Evolutionary conservation across 495 filamentous ascomycete species (phyloP), one percentile per base, ranked within the genome.

Genomic region (Podospora didyma): DNA sequence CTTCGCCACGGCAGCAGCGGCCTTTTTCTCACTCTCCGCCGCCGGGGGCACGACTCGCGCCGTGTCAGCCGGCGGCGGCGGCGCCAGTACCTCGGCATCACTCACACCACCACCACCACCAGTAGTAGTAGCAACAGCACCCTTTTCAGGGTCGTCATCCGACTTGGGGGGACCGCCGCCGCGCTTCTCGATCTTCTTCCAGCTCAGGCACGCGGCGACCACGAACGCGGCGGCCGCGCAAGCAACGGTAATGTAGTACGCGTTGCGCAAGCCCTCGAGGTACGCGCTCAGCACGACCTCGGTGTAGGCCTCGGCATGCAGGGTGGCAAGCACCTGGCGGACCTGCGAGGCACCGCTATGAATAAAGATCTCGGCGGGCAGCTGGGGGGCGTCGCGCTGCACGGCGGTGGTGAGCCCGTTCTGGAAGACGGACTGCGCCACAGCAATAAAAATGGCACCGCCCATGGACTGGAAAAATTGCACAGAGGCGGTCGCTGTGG

Each of bases 381-480:
- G 53, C 19, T 55, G 60, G 5, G 71, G 69, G 7, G 65, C 69
- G 59, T 62, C 49, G 11, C 35, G 34, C 16, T 47, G 49, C 17
- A 78, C 45, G 41, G 63, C 62, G 0, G 56, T 54, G 23, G 82
- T 74, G 9, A 89, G 71, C 0, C 77, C 73, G 65, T 87, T 86
- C 53, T 81, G 78, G 74, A 90, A 87, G 11, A 89, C 73, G 16
- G 78, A 77, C 67, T 90, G 81, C 0, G 75, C 83, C n/a, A 87
- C 75, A 3, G 83, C 79, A 57, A 88, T 77, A 62, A 87, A 89
- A 48, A 90, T 67, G n/a, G 88, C 81, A 58, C 85, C 86, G 31
- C 87, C 87, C 7, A 92, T 69, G 6, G 75, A 75, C 69, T 90
- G 87, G 54, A 78, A 70, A 64, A 90, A 87, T 57, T 89, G 80